Evolutionary conservation across 2,329 filamentous ascomycete species (phyloP).

Genomic region (Fusarium devonianum): DNA sequence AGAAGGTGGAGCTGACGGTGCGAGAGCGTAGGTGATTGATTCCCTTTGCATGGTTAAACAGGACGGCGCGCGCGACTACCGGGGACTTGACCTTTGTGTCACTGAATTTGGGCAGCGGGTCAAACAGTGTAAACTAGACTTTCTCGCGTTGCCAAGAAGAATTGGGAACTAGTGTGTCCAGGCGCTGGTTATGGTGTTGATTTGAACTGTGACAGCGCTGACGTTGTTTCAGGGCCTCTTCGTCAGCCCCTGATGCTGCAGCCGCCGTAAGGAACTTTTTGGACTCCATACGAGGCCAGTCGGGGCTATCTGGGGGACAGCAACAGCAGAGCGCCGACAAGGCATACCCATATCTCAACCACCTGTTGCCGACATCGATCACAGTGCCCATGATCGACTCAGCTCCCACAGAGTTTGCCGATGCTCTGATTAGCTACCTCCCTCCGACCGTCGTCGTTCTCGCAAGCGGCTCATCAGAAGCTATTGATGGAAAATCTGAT

Average conservation of each 20-base stretch:
- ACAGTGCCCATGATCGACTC: slow-evolving; percentile 79
- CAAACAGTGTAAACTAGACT: slow-evolving; percentile 46
- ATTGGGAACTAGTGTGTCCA: slow-evolving; percentile 41
- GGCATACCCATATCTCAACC: slow-evolving; percentile 82
- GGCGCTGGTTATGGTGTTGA: slow-evolving; percentile 33
- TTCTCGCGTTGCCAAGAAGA: slow-evolving; percentile 41
- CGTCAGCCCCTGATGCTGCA: slow-evolving; percentile 72
- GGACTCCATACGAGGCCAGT: slow-evolving; percentile 74
- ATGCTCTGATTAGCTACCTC: slow-evolving; percentile 78
- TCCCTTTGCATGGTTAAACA: slow-evolving; percentile 43
- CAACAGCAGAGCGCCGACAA: slow-evolving; percentile 55
- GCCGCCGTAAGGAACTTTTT: slow-evolving; percentile 88
- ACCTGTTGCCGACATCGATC: slow-evolving; percentile 79
- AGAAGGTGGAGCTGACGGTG: slow-evolving; percentile 94
- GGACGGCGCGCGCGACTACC: slow-evolving; percentile 32
- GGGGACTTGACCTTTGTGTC: slow-evolving; percentile 33
- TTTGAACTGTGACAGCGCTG: slow-evolving; percentile 49
- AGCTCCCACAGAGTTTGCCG: slow-evolving; percentile 70
- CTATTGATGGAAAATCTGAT: slow-evolving; percentile 66
- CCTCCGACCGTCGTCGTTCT: slow-evolving; percentile 81
- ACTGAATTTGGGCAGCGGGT: slow-evolving; percentile 35
- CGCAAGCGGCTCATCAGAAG: slow-evolving; percentile 68
- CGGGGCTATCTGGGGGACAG: slow-evolving; percentile 49
- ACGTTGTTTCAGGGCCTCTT: slow-evolving; percentile 63
- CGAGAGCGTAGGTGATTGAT: slow-evolving; percentile 95